phyloP scores from a whole-genome alignment of 1,139 yeast genomes.

The Wickerhamomyces sp. region DNA sequence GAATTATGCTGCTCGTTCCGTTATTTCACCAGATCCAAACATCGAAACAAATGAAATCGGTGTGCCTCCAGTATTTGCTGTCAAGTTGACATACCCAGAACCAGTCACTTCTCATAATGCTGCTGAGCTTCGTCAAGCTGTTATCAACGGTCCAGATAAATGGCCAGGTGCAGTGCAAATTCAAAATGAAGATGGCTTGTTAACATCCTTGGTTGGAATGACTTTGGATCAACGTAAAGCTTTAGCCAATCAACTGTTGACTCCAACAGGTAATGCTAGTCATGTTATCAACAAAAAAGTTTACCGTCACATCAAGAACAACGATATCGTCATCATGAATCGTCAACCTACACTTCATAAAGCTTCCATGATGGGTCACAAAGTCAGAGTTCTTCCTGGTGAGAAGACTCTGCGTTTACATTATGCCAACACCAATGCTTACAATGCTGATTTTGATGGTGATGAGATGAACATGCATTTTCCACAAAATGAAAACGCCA shows the following conservation, averaged over 20 bases:
- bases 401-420: slow-evolving; percentile 95
- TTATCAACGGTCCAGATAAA: slow-evolving; percentile 91
- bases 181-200: slow-evolving; percentile 93
- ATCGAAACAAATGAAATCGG: slow-evolving; percentile 97
- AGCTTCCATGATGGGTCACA: slow-evolving; percentile 99
- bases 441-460: slow-evolving; percentile 99
- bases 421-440: slow-evolving; percentile 98
- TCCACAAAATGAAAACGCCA: slow-evolving; percentile 97
- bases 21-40: slow-evolving; percentile 98
- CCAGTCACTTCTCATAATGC: slow-evolving; percentile 96
- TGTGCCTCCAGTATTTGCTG: slow-evolving; percentile 97
- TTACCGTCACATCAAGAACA: slow-evolving; percentile 86
- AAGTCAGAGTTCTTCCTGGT: slow-evolving; percentile 92
- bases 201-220: slow-evolving; percentile 83
- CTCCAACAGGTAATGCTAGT: slow-evolving; percentile 58
- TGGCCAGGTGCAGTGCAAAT: slow-evolving; percentile 99
- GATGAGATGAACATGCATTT: slow-evolving; percentile 99
- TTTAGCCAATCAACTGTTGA: slow-evolving; percentile 88
- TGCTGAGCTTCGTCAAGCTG: slow-evolving; percentile 88
- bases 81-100: slow-evolving; percentile 93
- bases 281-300: slow-evolving; percentile 84
- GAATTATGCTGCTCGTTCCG: slow-evolving; percentile 97
- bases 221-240: slow-evolving; percentile 91
- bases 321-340: slow-evolving; percentile 96
- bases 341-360: slow-evolving; percentile 99